Percentiles rank a stretch among this genome's conserved stretches.
phyloP scores from a whole-genome alignment of 495 filamentous ascomycete genomes.

The Penicillium coffeae region DNA sequence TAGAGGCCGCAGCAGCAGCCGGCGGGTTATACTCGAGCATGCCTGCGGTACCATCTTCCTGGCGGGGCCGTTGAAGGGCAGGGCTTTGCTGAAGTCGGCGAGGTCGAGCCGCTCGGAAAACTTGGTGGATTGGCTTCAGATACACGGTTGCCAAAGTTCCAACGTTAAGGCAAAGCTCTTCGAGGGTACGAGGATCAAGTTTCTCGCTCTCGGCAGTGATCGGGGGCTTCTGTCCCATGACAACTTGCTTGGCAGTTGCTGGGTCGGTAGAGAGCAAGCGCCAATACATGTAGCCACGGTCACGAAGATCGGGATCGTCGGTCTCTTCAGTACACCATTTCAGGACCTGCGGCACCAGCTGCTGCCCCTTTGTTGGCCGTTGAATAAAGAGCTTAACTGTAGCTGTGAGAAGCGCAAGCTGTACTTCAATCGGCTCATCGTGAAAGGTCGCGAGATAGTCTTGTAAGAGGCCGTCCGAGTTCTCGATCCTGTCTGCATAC shows the following conservation, averaged over 20 bases:
- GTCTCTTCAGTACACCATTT: slow-evolving; percentile 99
- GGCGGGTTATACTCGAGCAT: slow-evolving; percentile 30
- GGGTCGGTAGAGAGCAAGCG: slow-evolving; percentile 93
- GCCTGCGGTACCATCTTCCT: slow-evolving; percentile 42
- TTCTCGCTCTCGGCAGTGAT: slow-evolving; percentile 97
- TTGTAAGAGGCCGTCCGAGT: slow-evolving; percentile 87
- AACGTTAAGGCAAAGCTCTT: slow-evolving; percentile 96
- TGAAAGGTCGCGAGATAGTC: slow-evolving; percentile 92
- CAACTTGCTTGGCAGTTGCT: slow-evolving; percentile 75
- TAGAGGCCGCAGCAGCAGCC: slow-evolving; percentile 18
- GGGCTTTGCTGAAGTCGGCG: slow-evolving; percentile 74
- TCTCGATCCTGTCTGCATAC: slow-evolving; percentile 95
- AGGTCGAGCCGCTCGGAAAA: slow-evolving; percentile 88
- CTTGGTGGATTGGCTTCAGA: slow-evolving; percentile 93
- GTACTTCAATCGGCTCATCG: slow-evolving; percentile 92
- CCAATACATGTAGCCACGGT: slow-evolving; percentile 99
- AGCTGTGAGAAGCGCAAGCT: slow-evolving; percentile 89
- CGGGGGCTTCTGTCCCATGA: slow-evolving; percentile 95
- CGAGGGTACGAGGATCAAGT: slow-evolving; percentile 83
- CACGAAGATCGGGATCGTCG: slow-evolving; percentile 93
- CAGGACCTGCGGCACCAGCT: slow-evolving; percentile 90
- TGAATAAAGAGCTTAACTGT: slow-evolving; percentile 99
- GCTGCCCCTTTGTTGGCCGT: slow-evolving; percentile 88
- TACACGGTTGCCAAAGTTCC: slow-evolving; percentile 97
- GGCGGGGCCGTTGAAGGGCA: slow-evolving; percentile 67